Base-by-base conservation (phyloP, 2,329 filamentous ascomycete genomes). In the Microsporum canis region DNA sequence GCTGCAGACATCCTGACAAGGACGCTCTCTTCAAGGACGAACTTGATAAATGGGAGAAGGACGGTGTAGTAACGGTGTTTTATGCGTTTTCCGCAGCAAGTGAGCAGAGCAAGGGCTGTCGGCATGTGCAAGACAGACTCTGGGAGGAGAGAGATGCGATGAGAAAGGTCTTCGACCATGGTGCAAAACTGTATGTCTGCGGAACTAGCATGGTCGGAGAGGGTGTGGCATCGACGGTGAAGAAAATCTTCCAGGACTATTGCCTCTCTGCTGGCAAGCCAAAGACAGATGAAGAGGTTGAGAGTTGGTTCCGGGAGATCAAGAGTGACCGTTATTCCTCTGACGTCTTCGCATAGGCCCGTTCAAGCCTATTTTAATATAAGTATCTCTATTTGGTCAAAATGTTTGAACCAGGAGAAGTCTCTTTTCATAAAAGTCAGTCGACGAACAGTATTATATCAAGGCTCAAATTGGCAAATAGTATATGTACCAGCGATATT, bases 241-340 rank as follows among this genome's bases (percentile, higher is more conserved):
- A 55, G 51, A 55, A 55, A 31, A 55, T 55, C 31, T 55, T 34
- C 31, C 51, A 55, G 51, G 51, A 55, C 29, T 55, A 55, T 36
- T 55, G 51, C 33, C 10, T n/a, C 14, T 55, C 51, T 31, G 14
- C 36, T 34, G 51, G 51, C 51, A 55, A 36, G 51, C 51, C 51
- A 31, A 55, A 55, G 31, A 23, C 12, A n/a, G 51, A 55, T 7
- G 51, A 55, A 31, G 51, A 55, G 12, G 51, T 55, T 8, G 51
- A 55, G 51, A 33, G 12, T 7, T 55, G 51, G 51, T 55, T 55
- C 31, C 51, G 36, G 51, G 51, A 10, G n/a, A 55, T 55, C 51
- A 55, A 55, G 51, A 55, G 51, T 12, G 31, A 55, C 10, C 51
- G 51, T 10, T 55, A 34, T 36, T 55, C 51, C 31, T 55, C 51